These are phyloP conservation scores for Aspergillus heteromorphus DNA, from an alignment of 495 filamentous ascomycete genomes.

Conservation along the genomic window DNA sequence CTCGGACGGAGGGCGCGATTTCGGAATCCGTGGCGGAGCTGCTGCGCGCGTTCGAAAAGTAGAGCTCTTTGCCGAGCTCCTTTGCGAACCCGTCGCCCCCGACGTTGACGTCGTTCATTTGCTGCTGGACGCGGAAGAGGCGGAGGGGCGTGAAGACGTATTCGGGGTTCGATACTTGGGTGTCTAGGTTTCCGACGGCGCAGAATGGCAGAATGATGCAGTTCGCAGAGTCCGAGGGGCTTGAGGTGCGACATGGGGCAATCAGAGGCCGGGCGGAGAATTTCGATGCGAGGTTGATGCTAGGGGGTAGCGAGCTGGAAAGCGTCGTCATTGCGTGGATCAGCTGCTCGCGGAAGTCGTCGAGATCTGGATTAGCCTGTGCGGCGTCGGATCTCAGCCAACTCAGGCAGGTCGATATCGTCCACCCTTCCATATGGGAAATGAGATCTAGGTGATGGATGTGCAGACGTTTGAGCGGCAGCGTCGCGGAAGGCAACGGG, in stretches of 20 bases:
- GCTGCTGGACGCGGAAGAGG: slow-evolving; percentile 54
- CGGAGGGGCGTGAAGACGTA: slow-evolving; percentile 46
- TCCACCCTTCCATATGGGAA: slow-evolving; percentile 51
- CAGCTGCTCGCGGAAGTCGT: slow-evolving; percentile 39
- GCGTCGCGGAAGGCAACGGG: slow-evolving; percentile 59
- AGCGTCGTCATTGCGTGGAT: slow-evolving; percentile 38
- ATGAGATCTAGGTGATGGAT: slow-evolving; percentile 54
- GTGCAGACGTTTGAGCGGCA: slow-evolving; percentile 53
- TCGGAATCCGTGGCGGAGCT: slow-evolving; percentile 26
- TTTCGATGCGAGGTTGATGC: slow-evolving; percentile 41
- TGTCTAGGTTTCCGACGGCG: slow-evolving; percentile 49
- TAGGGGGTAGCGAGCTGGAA: slow-evolving; percentile 35
- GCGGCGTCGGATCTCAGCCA: slow-evolving; percentile 36
- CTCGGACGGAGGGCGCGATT: slow-evolving; percentile 19
- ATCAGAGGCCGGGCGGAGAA: slow-evolving; percentile 45
- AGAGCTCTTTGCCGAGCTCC: slow-evolving; percentile 30
- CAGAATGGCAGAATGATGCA: slow-evolving; percentile 49
- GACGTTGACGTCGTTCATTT: slow-evolving; percentile 42
- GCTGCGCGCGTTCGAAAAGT: slow-evolving; percentile 27
- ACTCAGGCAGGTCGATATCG: slow-evolving; percentile 45
- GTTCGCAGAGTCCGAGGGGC: slow-evolving; percentile 22
- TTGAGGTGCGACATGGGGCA: slow-evolving; percentile 33
- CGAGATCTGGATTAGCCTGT: slow-evolving; percentile 25
- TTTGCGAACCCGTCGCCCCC: slow-evolving; percentile 49
- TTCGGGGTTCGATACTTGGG: slow-evolving; percentile 31